Percentiles rank a stretch among this genome's conserved stretches.
Evolutionary conservation across 345 rosid species (phyloP).

Genomic region (Brassica carinata): DNA sequence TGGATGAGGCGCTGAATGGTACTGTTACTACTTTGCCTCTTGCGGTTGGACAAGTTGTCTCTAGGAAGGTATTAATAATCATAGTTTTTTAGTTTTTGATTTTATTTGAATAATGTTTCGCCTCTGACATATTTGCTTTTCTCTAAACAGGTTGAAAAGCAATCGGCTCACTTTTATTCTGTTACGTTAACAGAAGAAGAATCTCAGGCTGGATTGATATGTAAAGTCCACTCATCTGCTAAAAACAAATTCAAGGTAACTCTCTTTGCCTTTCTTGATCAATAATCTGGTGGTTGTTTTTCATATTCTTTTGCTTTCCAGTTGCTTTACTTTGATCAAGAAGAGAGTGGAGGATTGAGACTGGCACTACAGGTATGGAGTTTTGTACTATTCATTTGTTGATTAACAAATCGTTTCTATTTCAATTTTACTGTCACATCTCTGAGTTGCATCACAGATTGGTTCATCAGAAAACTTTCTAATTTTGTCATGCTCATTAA

Average conservation of each 20-base stretch:
- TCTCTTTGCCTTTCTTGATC: background rate
- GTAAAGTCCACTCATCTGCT: conserved; percentile 83
- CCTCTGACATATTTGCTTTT: conserved; percentile 17
- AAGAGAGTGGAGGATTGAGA: conserved; percentile 76
- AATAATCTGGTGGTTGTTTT: background rate
- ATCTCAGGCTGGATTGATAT: conserved; percentile 77
- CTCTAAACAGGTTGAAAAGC: conserved; percentile 91
- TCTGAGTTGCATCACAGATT: background rate
- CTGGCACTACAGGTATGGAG: conserved; percentile 75
- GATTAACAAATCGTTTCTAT: too few species aligned
- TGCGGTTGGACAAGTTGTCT: conserved; percentile 56
- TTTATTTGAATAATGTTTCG: background rate
- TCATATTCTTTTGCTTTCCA: conserved; percentile 37
- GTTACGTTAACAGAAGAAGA: conserved; percentile 82
- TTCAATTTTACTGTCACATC: background rate
- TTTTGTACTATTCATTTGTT: background rate
- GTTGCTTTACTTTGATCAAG: conserved; percentile 85
- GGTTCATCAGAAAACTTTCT: background rate
- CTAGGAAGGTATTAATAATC: conserved; percentile 62
- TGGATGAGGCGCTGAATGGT: conserved; percentile 91
- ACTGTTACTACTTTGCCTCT: conserved; percentile 60
- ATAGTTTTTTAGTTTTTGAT: too few species aligned
- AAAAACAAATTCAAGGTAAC: conserved; percentile 96
- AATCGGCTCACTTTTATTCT: conserved; percentile 93
- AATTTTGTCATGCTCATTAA: too few species aligned